Evolutionary conservation across 2,329 filamentous ascomycete species (phyloP).

Genomic region (Rachicladosporium sp.): DNA sequence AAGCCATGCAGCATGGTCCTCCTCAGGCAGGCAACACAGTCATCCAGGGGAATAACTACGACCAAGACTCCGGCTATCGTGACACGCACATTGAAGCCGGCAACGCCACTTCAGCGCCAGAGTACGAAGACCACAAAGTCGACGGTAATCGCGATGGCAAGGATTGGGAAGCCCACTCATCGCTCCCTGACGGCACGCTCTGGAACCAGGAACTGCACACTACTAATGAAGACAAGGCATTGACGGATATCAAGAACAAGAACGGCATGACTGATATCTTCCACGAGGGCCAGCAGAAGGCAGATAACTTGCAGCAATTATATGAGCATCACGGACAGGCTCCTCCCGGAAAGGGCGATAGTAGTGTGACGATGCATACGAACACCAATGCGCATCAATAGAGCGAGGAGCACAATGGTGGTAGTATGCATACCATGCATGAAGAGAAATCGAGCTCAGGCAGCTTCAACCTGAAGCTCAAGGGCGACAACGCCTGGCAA

Average conservation of each 20-base stretch:
- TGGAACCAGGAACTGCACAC: not conserved
- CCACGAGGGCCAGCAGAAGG: not conserved
- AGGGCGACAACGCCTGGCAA: not conserved
- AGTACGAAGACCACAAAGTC: slow-evolving; percentile 1
- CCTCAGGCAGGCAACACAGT: not conserved
- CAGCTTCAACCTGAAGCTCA: not conserved
- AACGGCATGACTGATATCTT: not conserved
- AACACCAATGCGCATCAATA: not conserved
- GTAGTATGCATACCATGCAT: slow-evolving; percentile 1
- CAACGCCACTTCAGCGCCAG: not conserved
- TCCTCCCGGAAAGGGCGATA: not conserved
- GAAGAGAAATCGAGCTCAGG: too few relatives aligned
- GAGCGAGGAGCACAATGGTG: slow-evolving; percentile 4
- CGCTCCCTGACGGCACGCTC: not conserved
- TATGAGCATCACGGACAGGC: not conserved
- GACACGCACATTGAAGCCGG: not conserved
- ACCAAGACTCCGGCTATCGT: not conserved
- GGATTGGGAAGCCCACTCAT: not conserved
- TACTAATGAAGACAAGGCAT: not conserved
- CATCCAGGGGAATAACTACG: not conserved
- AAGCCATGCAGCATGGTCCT: not conserved
- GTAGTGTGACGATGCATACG: not conserved
- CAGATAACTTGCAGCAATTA: not conserved
- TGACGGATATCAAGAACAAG: not conserved
- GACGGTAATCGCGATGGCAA: not conserved